Conservation (phyloP, 75 land plant species). For the Cunninghamia lanceolata region DNA sequence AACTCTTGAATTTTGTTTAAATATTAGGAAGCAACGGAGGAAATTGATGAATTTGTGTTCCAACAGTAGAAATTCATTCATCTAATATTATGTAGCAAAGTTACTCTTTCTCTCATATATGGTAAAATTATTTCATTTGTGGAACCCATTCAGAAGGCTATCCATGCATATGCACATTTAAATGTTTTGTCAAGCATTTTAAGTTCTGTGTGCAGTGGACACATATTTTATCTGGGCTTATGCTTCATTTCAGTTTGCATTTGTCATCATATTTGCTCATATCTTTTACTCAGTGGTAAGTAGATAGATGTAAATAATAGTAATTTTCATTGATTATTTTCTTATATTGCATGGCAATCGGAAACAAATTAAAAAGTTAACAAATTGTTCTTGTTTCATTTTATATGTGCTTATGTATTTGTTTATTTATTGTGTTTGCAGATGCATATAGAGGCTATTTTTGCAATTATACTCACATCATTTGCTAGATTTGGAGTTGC, state of each 20-base stretch:
- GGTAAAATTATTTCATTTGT: neutral
- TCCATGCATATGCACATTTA: neutral
- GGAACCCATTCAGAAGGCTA: neutral
- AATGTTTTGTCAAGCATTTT: neutral
- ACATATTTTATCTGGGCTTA: conserved; percentile 70
- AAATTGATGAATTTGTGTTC: neutral
- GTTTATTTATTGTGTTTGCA: conserved; percentile 15
- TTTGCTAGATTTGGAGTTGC: conserved; percentile 55
- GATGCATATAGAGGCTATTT: conserved; percentile 29
- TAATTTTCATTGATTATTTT: neutral
- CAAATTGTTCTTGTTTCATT: neutral
- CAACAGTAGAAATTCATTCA: neutral
- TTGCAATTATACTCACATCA: conserved; percentile 33
- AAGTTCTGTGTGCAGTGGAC: conserved; percentile 26
- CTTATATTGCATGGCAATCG: neutral
- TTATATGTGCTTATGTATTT: neutral
- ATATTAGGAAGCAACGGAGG: neutral
- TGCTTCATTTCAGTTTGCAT: conserved; percentile 69
- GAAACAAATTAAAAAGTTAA: neutral
- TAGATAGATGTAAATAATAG: neutral
- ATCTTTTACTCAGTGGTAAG: conserved; percentile 58
- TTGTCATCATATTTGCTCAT: conserved; percentile 52
- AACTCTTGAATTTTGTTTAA: neutral
- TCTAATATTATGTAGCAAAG: neutral
- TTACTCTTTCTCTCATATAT: neutral